Evolutionary conservation across 306 rosid species (phyloP), one percentile per base, ranked within the genome.

Genomic region (Ormosia semicastrata): DNA sequence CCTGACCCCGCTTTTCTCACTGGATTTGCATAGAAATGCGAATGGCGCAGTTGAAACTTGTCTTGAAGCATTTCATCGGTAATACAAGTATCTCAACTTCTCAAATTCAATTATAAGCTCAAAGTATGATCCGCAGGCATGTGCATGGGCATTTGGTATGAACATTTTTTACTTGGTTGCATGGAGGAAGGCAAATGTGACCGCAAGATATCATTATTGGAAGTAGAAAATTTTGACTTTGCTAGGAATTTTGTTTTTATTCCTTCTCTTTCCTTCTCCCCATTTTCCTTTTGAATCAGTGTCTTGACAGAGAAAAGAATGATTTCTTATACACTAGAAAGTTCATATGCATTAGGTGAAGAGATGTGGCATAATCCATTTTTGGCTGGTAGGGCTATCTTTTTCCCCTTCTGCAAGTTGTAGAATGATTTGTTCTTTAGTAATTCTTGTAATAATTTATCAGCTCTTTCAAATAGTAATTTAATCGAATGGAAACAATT

Each of bases 141-240:
- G 99, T 57, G 99, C 93, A 34, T 96, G 99, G 99, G 99, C 99
- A 44, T 96, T 96, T 66, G 99, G 99, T 39, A 91, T 96, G 98
- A 96, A 96, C 63, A 88, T 96, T 43, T 93, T 96, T 54, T 98
- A 96, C 85, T 86, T 96, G 81, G 88, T 96, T 5, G 97, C 94
- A 6, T 96, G 99, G 99, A 91, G 93, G 88, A 96, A 90, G 85
- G 94, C 90, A 5, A 90, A 94, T 18, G 97, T 89, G 74, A 96
- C 99, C 0, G 89, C 91, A 36, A 84, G 84, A 77, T 96, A 93
- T 86, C 99, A 94, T 82, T 89, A 91, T 84, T 96, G 99, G 93
- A 90, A 89, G 93, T 85, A 92, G 92, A 88, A 88, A 90, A 56
- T 93, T 95, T 92, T 90, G 89, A 85, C 89, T 90, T 76, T 62